Conservation (phyloP, 768 basidiomycete genomes). For the Boletus rubropictus region DNA sequence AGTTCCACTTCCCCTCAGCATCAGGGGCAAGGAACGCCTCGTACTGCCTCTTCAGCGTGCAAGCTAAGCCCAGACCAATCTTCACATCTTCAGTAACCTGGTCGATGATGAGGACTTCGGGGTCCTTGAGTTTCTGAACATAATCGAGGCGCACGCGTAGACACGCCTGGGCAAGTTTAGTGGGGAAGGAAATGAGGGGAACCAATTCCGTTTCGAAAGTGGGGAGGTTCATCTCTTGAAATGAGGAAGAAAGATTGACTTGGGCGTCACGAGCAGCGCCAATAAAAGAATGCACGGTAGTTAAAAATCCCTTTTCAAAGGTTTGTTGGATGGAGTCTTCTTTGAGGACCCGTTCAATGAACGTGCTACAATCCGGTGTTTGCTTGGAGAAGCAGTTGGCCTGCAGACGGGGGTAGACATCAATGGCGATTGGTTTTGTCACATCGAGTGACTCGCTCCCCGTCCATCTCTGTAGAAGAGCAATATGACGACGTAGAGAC, state of each 20-base stretch:
- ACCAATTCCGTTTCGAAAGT: constrained; percentile 86
- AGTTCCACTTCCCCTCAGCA: constrained; percentile 78
- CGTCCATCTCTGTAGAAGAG: constrained; percentile 85
- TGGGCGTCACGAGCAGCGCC: constrained; percentile 82
- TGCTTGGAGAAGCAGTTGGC: constrained; percentile 36
- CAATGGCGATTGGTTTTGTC: constrained; percentile 68
- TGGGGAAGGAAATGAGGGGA: constrained; percentile 93
- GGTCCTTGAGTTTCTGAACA: constrained; percentile 81
- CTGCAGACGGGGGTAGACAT: constrained; percentile 33
- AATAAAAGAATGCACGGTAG: constrained; percentile 82
- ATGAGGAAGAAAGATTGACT: constrained; percentile 67
- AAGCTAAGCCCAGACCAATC: constrained; percentile 84
- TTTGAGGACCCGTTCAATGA: constrained; percentile 90
- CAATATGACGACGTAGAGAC: constrained; percentile 78
- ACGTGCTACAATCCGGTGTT: constrained; percentile 67
- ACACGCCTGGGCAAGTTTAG: constrained; percentile 86
- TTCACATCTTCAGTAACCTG: constrained; percentile 93
- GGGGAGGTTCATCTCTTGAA: constrained; percentile 86
- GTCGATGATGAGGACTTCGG: constrained; percentile 85
- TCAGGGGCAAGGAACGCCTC: constrained; percentile 87
- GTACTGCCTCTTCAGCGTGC: constrained; percentile 93
- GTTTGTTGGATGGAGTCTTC: constrained; percentile 94
- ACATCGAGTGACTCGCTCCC: constrained; percentile 89
- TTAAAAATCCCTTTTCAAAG: constrained; percentile 86
- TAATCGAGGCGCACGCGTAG: constrained; percentile 87